Conservation (phyloP, 176 grass and related monocot genomes). For the Lolium multiflorum region DNA sequence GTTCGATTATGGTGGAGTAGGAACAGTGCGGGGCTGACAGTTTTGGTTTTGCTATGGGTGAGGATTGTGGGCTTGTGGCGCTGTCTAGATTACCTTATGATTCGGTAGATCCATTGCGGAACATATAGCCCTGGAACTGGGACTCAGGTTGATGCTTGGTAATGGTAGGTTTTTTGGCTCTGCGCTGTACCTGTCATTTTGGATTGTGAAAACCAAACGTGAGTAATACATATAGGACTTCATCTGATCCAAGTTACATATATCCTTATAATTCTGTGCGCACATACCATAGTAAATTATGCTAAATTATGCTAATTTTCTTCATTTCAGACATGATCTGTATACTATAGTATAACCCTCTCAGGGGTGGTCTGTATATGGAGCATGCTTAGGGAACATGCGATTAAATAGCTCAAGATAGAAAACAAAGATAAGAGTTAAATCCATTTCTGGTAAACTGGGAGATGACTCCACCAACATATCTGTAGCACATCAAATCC, state of each 20-base stretch:
- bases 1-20: background rate
- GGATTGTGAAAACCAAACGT: background rate
- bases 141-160: background rate
- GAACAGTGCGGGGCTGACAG: too few species aligned
- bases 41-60: background rate
- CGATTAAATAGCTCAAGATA: too few species aligned
- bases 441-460: background rate
- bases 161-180: background rate
- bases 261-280: too few species aligned
- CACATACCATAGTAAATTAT: too few species aligned
- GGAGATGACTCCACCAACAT: too few species aligned
- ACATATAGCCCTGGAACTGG: background rate
- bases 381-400: too few species aligned
- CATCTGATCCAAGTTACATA: too few species aligned
- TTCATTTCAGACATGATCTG: background rate
- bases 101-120: background rate
- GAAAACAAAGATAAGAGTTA: background rate
- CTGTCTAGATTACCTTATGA: background rate
- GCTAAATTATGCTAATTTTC: background rate
- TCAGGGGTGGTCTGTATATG: too few species aligned
- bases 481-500: too few species aligned
- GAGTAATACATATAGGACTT: too few species aligned
- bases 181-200: background rate
- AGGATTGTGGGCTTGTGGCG: background rate
- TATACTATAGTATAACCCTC: too few species aligned